phyloP scores from a whole-genome alignment of 345 rosid genomes.

The Gossypium stocksii region DNA sequence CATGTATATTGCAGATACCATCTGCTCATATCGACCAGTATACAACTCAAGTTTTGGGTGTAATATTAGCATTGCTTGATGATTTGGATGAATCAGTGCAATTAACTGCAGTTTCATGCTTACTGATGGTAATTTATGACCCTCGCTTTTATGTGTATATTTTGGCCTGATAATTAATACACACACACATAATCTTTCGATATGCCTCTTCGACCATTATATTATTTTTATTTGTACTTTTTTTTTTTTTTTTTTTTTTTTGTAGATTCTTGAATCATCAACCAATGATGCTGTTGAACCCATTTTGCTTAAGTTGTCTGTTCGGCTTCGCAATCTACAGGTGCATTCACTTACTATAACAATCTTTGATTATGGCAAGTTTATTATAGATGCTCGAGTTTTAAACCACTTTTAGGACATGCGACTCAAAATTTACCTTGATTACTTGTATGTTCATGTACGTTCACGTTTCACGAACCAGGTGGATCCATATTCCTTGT shows the following conservation, averaged over 20 bases:
- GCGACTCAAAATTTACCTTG: not conserved
- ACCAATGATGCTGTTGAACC: constrained; percentile 85
- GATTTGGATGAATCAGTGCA: constrained; percentile 87
- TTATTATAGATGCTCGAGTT: not conserved
- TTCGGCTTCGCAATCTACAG: constrained; percentile 89
- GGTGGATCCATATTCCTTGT: not conserved
- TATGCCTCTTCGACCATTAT: constrained; percentile 4
- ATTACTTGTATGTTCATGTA: not conserved
- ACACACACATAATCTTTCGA: not conserved
- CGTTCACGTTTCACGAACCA: not conserved
- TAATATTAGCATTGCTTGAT: constrained; percentile 84
- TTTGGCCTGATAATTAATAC: not conserved
- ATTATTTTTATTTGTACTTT: not conserved
- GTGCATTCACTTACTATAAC: constrained; percentile 29
- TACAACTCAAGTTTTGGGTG: constrained; percentile 75
- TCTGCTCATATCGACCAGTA: constrained; percentile 65
- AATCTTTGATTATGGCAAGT: not conserved
- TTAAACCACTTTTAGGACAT: not conserved
- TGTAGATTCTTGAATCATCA: constrained; percentile 76
- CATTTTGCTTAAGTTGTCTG: constrained; percentile 70
- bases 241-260: not conserved
- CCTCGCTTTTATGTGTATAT: not conserved
- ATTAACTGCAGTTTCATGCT: constrained; percentile 85
- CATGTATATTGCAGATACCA: constrained; percentile 58
- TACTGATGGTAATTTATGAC: constrained; percentile 48